A percentile compares a stretch with the other conserved stretches of the same genome.
phyloP scores from a whole-genome alignment of 139 green algal species.

The Tetradesmus lagerheimii region DNA sequence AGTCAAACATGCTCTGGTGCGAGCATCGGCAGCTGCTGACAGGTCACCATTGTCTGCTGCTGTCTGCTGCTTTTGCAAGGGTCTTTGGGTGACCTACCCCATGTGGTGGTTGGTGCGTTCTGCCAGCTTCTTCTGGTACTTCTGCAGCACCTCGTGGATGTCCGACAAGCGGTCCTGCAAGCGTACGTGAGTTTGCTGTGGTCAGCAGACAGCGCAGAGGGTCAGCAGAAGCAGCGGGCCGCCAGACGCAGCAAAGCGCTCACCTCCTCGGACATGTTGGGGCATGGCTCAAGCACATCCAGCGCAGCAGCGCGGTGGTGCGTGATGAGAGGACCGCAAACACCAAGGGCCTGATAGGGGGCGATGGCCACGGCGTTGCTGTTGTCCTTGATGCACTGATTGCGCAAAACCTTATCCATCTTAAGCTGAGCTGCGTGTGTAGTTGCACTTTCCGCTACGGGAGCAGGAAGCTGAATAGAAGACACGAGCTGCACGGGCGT shows the following conservation, averaged over 20 bases:
- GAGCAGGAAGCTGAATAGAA: conserved; percentile 38
- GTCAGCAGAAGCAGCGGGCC: not conserved
- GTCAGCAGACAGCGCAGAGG: not conserved
- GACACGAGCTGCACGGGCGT: conserved; percentile 46
- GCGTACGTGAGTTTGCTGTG: not conserved
- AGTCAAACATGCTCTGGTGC: not conserved
- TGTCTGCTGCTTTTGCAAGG: not conserved
- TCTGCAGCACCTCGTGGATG: conserved; percentile 76
- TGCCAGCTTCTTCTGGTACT: conserved; percentile 86
- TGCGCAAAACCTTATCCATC: conserved; percentile 20
- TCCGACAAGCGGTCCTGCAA: conserved; percentile 76
- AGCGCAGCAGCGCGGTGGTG: conserved; percentile 75
- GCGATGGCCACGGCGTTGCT: conserved; percentile 53
- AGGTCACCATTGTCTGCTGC: not conserved
- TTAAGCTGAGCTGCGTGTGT: not conserved
- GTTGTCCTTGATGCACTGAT: conserved; percentile 44
- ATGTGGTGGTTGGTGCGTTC: conserved; percentile 90
- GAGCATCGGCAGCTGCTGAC: not conserved
- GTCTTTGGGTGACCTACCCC: conserved; percentile 62
- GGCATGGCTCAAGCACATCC: conserved; percentile 69
- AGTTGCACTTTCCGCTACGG: conserved; percentile 4
- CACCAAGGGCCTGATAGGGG: conserved; percentile 89
- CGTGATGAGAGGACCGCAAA: conserved; percentile 73
- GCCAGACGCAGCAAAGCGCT: not conserved
- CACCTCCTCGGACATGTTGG: conserved; percentile 67